Conservation (phyloP, 2,329 filamentous ascomycete genomes). For the Cryphonectria parasitica region DNA sequence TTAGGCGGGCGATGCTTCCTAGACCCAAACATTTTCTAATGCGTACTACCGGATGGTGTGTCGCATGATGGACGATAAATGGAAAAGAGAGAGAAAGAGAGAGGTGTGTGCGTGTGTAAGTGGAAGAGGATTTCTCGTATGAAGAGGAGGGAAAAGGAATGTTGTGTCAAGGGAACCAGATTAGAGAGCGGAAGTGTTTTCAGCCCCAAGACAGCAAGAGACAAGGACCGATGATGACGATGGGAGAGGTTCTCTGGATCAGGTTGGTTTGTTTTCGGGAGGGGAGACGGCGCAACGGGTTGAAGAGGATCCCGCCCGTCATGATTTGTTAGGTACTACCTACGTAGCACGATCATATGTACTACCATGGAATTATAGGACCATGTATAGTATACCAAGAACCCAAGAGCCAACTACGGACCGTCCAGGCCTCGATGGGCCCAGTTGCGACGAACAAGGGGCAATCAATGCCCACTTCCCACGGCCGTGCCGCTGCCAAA, state of each 20-base stretch:
- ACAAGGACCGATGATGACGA: conserved; percentile 11
- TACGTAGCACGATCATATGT: background rate
- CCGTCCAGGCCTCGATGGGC: background rate
- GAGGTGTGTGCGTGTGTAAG: background rate
- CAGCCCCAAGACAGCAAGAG: background rate
- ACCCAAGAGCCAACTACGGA: background rate
- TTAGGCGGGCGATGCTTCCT: conserved; percentile 53
- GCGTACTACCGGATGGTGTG: background rate
- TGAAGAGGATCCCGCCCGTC: background rate
- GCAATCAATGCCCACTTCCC: background rate
- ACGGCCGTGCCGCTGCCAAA: background rate
- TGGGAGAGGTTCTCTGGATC: background rate
- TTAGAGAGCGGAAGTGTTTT: background rate
- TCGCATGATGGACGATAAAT: conserved; percentile 1
- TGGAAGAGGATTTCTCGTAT: background rate
- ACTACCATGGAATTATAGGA: background rate
- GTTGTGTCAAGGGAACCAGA: background rate
- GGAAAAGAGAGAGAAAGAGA: background rate
- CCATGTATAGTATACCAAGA: no score
- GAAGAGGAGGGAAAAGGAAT: background rate
- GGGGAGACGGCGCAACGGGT: background rate
- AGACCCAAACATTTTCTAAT: conserved; percentile 53
- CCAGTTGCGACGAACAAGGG: background rate
- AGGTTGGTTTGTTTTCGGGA: background rate
- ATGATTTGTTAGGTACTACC: background rate